Conservation (phyloP, 306 rosid genomes). For the Prosopis cineraria region DNA sequence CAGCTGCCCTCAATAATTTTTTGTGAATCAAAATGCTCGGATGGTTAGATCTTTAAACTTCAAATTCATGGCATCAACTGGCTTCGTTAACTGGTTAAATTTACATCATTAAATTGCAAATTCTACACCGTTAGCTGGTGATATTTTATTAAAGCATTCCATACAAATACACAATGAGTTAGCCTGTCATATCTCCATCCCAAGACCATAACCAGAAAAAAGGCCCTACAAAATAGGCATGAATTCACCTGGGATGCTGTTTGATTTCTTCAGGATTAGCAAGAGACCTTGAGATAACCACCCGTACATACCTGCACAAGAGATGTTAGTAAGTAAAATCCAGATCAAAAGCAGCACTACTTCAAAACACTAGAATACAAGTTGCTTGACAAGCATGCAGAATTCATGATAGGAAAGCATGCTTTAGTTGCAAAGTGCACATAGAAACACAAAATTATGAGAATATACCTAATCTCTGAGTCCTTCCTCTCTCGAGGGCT, state of each 20-base stretch:
- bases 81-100: not conserved
- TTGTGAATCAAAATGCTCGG: not conserved
- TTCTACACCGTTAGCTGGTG: not conserved
- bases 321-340: conserved; percentile 16
- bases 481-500: conserved; percentile 89
- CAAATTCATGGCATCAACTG: not conserved
- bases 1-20: not conserved
- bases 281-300: conserved; percentile 63
- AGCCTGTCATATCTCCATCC: not conserved
- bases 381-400: not conserved
- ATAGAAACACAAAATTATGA: conserved; percentile 9
- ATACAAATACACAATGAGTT: conserved; percentile 9
- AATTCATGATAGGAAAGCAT: conserved; percentile 12
- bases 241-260: conserved; percentile 76
- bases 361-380: conserved; percentile 1
- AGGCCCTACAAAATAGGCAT: conserved; percentile 31
- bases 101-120: not conserved
- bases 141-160: conserved; percentile 7
- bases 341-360: conserved; percentile 13
- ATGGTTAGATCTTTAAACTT: not conserved
- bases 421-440: not conserved
- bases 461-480: conserved; percentile 84
- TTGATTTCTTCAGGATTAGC: conserved; percentile 65
- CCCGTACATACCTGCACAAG: conserved; percentile 82
- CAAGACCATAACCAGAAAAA: conserved; percentile 24